Evolutionary conservation across 2,329 filamentous ascomycete genomes (phyloP).

Genomic region (Diaporthe longicolla): DNA sequence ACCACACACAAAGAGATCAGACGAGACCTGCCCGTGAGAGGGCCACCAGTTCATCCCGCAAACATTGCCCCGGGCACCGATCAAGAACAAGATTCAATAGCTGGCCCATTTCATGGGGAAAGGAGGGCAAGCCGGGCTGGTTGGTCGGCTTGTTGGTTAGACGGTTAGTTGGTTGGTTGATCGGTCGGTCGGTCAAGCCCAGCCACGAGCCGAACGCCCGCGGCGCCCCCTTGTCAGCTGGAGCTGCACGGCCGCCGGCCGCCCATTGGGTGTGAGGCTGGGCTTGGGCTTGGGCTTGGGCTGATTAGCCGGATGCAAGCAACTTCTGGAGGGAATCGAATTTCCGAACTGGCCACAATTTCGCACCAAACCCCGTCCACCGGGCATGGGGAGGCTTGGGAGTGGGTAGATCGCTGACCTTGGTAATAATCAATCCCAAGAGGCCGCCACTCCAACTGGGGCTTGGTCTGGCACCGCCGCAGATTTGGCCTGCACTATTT

Average conservation of each 20-base stretch:
- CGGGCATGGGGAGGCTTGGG: neutral
- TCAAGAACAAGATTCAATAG: slow-evolving; percentile 25
- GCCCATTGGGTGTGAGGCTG: neutral
- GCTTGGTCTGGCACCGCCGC: neutral
- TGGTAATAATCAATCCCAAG: slow-evolving; percentile 10
- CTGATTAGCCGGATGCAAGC: slow-evolving; percentile 13
- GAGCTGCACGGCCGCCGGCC: slow-evolving; percentile 18
- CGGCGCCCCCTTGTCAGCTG: neutral
- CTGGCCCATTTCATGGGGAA: slow-evolving; percentile 1
- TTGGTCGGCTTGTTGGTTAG: neutral
- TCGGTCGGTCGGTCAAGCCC: neutral
- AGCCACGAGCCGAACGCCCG: slow-evolving; percentile 4
- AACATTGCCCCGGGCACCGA: neutral
- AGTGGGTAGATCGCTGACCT: slow-evolving; percentile 10
- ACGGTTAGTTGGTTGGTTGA: neutral
- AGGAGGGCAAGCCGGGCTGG: neutral
- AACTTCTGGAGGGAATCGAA: slow-evolving; percentile 21
- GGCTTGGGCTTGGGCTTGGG: slow-evolving; percentile 6
- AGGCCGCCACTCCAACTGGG: slow-evolving; percentile 4
- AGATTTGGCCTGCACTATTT: slow-evolving; percentile 21
- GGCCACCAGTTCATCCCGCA: neutral
- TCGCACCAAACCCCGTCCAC: neutral
- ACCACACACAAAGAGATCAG: neutral
- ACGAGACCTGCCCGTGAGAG: neutral
- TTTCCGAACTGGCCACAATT: slow-evolving; percentile 21